These are phyloP conservation scores for Aegilops bicornis DNA, from an alignment of 176 grass and related monocot species.

Conservation along the genomic window DNA sequence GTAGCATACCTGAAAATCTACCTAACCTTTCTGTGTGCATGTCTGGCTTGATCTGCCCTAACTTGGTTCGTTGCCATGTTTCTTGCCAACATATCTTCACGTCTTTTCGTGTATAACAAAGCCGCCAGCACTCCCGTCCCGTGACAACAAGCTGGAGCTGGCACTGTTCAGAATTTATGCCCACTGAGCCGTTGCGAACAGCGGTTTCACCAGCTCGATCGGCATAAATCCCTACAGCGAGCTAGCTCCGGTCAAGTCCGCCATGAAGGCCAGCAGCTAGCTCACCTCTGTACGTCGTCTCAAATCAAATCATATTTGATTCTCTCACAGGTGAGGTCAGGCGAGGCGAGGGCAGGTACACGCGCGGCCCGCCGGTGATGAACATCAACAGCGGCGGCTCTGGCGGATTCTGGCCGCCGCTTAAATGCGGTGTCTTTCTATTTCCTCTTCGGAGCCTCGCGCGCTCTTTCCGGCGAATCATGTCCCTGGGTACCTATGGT, in stretches of 20 bases:
- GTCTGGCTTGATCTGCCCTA: neutral
- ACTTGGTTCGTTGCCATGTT: neutral
- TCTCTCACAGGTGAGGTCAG: neutral
- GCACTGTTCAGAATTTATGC: neutral
- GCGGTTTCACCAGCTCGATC: neutral
- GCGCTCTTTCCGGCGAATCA: neutral
- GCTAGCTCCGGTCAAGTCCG: neutral
- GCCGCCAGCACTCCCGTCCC: neutral
- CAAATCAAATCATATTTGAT: conserved; percentile 1
- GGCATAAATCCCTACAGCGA: neutral
- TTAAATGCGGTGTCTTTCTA: neutral
- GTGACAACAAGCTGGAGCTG: neutral
- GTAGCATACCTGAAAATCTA: neutral
- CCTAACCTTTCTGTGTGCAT: too few species aligned
- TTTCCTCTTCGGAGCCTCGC: neutral
- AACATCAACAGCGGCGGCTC: neutral
- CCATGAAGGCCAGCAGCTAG: neutral
- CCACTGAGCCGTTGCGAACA: neutral
- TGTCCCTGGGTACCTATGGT: neutral
- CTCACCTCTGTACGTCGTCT: neutral
- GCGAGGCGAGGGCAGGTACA: neutral
- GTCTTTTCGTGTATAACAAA: neutral
- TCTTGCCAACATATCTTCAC: neutral
- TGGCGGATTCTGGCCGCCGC: too few species aligned
- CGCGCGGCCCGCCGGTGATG: neutral